Evolutionary conservation across 208 protist species (phyloP), one percentile per base, ranked within the genome.

Genomic region (Leishmania mexicana): DNA sequence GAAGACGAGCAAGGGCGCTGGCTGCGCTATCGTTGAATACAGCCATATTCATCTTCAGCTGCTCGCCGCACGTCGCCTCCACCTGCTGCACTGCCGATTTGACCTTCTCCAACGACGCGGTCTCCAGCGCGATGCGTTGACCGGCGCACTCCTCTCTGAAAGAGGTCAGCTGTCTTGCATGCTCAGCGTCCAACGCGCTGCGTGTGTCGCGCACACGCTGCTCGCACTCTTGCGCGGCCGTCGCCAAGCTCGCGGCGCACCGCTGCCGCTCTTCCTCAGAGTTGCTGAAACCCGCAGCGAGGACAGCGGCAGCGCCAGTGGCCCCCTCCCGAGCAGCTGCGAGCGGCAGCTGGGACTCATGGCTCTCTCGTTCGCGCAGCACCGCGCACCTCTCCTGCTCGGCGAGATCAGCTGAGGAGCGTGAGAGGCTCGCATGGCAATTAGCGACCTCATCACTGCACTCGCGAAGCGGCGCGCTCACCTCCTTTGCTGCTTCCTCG

Each of bases 211-310:
- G 51, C 7, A 81, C 6, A 5, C n/a, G 45, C 31, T 58, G 57
- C 0, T 79, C 38, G 51, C 71, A 75, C 70, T 79, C 72, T 45
- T 68, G 19, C 47, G 19, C 21, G 15, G 47, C 75, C 45, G 51
- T 21, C 3, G 60, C 62, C 75, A 88, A 60, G 28, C 60, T 73
- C 11, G 57, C 62, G 17, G 13, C 51, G 45, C 78, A 85, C 64
- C 64, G 67, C 78, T 78, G n/a, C 81, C 28, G 17, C 70, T 78
- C 81, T 64, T 28, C 68, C 38, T 81, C 76, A 17, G 67, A 78
- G 57, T 77, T 62, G 45, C 58, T 74, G 70, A 78, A 60, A 10
- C 54, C 49, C 15, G 45, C 81, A 42, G 35, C 70, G n/a, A 70
- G 53, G 24, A 73, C 81, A 60, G 35, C 17, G 10, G 72, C 19